phyloP scores from a whole-genome alignment of 805 yeast species.

The Blastobotrys robertii region DNA sequence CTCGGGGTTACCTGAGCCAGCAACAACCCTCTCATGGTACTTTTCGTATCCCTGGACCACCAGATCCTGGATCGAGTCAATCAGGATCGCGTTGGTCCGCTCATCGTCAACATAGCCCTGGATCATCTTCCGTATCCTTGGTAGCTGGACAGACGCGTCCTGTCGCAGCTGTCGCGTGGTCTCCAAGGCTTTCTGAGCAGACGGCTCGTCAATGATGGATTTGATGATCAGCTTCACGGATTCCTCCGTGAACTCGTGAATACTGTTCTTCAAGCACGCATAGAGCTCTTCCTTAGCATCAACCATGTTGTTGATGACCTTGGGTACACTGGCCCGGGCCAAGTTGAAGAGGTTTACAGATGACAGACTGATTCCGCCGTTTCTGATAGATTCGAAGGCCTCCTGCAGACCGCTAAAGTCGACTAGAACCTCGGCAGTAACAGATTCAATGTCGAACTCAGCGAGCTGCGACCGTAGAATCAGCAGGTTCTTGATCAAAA shows the following conservation, averaged over 20 bases:
- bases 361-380: conserved; percentile 18
- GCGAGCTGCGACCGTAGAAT: conserved; percentile 59
- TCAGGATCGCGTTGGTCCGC: conserved; percentile 39
- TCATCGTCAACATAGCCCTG: conserved; percentile 46
- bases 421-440: conserved; percentile 54
- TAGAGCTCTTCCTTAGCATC: conserved; percentile 72
- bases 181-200: conserved; percentile 23
- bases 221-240: conserved; percentile 41
- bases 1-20: conserved; percentile 18
- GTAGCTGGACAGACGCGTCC: conserved; percentile 44
- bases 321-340: conserved; percentile 65
- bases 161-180: conserved; percentile 37
- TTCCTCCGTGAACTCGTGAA: conserved; percentile 56
- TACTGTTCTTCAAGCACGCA: conserved; percentile 58
- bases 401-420: conserved; percentile 72
- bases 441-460: conserved; percentile 71
- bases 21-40: conserved; percentile 34
- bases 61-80: conserved; percentile 59
- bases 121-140: conserved; percentile 45
- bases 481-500: conserved; percentile 62
- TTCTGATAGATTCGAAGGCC: conserved; percentile 35
- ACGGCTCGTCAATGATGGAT: conserved; percentile 30
- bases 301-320: conserved; percentile 68
- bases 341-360: conserved; percentile 35
- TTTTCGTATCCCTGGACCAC: conserved; percentile 48